Evolutionary conservation across 495 filamentous ascomycete species (phyloP).

Genomic region (Talaromyces proteolyticus): DNA sequence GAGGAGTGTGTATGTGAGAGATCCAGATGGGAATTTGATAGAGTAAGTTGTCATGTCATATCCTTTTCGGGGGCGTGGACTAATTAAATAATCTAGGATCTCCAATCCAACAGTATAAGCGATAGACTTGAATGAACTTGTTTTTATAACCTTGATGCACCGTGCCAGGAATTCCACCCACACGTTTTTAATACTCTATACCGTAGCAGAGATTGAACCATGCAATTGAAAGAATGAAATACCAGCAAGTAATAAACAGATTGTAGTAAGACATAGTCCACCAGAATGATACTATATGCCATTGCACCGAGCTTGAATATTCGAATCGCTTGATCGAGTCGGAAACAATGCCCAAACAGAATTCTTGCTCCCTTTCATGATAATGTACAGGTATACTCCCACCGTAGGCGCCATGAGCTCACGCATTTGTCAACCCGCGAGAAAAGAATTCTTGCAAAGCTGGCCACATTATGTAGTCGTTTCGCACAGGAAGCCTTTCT

Average conservation of each 20-base stretch:
- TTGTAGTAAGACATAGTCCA: constrained; percentile 5
- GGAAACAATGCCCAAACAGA: neutral
- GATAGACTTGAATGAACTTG: no score
- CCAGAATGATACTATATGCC: constrained; percentile 4
- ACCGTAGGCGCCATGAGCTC: no score
- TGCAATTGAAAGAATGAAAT: neutral
- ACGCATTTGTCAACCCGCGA: no score
- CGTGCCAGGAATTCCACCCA: no score
- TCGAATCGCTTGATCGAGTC: no score
- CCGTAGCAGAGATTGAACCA: neutral
- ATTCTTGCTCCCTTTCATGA: neutral
- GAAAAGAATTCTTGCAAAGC: no score
- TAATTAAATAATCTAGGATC: constrained; percentile 1
- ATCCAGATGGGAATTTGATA: constrained; percentile 52
- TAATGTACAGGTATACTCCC: neutral
- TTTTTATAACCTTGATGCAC: no score
- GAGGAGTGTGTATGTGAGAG: constrained; percentile 49
- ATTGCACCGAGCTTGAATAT: neutral
- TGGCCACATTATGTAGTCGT: no score
- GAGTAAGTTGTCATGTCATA: constrained; percentile 34
- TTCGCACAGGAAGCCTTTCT: no score
- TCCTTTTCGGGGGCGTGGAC: neutral
- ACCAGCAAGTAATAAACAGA: neutral
- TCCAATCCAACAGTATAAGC: constrained; percentile 7
- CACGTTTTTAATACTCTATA: no score